Evolutionary conservation across 345 rosid species (phyloP).

Genomic region (Moricandia arvensis): DNA sequence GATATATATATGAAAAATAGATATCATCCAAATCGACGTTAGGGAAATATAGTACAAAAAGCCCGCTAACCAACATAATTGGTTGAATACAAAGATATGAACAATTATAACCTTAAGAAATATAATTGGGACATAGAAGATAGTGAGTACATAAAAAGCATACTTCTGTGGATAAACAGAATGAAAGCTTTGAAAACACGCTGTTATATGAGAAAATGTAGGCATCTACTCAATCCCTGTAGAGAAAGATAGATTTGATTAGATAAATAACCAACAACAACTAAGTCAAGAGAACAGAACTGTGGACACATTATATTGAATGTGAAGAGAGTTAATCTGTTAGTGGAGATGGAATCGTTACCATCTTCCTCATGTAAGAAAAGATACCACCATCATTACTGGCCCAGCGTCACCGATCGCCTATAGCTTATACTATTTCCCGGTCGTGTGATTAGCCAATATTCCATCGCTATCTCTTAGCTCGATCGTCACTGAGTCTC

Average conservation of each 20-base stretch:
- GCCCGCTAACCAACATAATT: not conserved
- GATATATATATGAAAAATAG: too few relatives aligned
- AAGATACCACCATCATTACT: slow-evolving; percentile 80
- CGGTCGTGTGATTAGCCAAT: slow-evolving; percentile 72
- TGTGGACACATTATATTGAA: not conserved
- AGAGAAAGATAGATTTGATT: not conserved
- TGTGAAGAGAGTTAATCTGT: slow-evolving; percentile 1
- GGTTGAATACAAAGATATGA: not conserved
- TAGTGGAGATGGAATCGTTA: slow-evolving; percentile 68
- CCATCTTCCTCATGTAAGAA: slow-evolving; percentile 67
- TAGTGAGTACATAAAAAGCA: not conserved
- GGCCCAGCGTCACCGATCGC: slow-evolving; percentile 81
- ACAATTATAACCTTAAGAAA: not conserved
- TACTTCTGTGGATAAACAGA: too few relatives aligned
- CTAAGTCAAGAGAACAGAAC: not conserved
- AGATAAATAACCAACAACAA: not conserved
- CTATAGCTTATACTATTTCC: slow-evolving; percentile 66
- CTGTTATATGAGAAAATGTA: not conserved
- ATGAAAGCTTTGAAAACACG: too few relatives aligned
- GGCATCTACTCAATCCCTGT: too few relatives aligned
- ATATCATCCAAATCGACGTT: not conserved
- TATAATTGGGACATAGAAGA: not conserved
- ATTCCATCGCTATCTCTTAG: slow-evolving; percentile 49
- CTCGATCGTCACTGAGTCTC: slow-evolving; percentile 68
- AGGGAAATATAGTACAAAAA: not conserved